phyloP scores from a whole-genome alignment of 2,329 filamentous ascomycete genomes.

The Trichoderma guizhouense region DNA sequence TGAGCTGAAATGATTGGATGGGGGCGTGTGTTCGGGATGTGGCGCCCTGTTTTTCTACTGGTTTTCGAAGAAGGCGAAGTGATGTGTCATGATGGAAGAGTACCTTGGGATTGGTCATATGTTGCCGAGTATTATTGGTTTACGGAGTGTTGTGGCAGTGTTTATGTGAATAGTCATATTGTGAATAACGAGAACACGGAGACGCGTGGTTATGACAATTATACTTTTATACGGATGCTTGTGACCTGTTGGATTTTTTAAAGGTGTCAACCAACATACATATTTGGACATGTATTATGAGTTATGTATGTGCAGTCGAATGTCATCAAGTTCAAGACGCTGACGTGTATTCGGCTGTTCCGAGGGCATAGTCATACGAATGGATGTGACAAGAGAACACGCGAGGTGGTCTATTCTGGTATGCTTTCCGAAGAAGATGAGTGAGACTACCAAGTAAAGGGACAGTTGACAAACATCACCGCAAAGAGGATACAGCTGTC shows the following conservation, averaged over 20 bases:
- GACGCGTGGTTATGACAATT: neutral
- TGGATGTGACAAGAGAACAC: neutral
- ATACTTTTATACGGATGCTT: constrained; percentile 3
- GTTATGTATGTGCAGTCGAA: neutral
- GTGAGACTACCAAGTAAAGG: neutral
- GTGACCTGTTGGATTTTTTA: neutral
- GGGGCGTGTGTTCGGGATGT: neutral
- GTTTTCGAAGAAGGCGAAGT: neutral
- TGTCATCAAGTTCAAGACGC: neutral
- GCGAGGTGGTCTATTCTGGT: neutral
- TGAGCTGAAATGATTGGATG: neutral
- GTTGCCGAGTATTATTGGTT: neutral
- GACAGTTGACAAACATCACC: neutral
- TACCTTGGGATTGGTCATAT: neutral
- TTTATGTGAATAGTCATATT: neutral
- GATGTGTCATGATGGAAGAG: neutral
- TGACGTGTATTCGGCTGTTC: neutral
- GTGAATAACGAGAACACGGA: neutral
- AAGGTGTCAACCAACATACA: neutral
- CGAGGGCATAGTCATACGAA: neutral
- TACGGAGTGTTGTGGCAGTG: neutral
- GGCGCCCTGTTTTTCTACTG: neutral
- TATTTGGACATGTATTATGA: neutral
- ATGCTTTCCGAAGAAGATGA: neutral
- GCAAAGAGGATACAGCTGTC: accelerated